Evolutionary conservation across 2,329 filamentous ascomycete species (phyloP).

Genomic region (Diplodia scrobiculata): DNA sequence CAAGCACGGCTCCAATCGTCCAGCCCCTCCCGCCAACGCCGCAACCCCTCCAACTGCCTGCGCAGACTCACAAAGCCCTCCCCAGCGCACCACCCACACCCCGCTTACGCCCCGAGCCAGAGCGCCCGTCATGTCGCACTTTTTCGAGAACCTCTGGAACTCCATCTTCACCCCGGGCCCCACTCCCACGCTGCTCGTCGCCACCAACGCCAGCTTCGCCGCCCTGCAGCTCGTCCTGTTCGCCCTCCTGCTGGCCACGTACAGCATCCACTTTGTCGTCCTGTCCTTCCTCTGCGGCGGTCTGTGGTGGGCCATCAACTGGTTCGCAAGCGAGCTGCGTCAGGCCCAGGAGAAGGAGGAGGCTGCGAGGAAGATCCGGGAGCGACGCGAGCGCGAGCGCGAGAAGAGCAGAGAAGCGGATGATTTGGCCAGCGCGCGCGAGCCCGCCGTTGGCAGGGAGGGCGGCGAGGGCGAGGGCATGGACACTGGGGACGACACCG

Average conservation of each 20-base stretch:
- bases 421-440: constrained; percentile 33
- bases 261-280: constrained; percentile 84
- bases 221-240: constrained; percentile 79
- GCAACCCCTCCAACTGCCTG: constrained; percentile 2
- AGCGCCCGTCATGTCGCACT: constrained; percentile 27
- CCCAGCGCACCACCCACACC: constrained; percentile 1
- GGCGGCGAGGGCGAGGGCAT: constrained; percentile 44
- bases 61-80: neutral
- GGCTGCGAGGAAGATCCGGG: constrained; percentile 52
- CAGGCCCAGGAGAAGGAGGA: constrained; percentile 52
- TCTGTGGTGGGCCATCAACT: constrained; percentile 94
- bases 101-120: neutral
- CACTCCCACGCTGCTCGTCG: constrained; percentile 82
- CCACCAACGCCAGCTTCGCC: constrained; percentile 87
- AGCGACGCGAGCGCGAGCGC: constrained; percentile 50
- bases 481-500: constrained; percentile 52
- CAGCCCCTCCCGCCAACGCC: constrained; percentile 4
- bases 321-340: constrained; percentile 76
- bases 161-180: constrained; percentile 92
- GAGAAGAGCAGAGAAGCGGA: constrained; percentile 40
- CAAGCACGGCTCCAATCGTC: constrained; percentile 12
- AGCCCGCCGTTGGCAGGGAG: constrained; percentile 36
- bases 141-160: constrained; percentile 67
- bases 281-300: constrained; percentile 77
- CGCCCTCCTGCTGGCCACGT: constrained; percentile 74